These are phyloP conservation scores for Rhododendron kiyosumense DNA, from an alignment of 148 eudicot species.

Conservation along the genomic window DNA sequence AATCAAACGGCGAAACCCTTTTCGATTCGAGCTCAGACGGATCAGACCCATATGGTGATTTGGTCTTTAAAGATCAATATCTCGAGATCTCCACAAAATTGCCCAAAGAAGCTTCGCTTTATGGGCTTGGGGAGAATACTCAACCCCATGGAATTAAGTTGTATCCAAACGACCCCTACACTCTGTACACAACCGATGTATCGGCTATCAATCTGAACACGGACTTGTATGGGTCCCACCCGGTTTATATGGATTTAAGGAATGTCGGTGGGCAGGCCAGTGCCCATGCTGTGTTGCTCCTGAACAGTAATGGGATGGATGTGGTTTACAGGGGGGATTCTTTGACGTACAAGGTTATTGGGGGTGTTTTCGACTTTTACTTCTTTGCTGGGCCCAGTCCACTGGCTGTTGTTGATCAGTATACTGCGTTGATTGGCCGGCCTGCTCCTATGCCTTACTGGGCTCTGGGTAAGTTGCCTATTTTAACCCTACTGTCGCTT, in stretches of 20 bases:
- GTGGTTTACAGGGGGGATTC: conserved; percentile 70
- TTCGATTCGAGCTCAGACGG: conserved; percentile 46
- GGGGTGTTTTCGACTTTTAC: conserved; percentile 91
- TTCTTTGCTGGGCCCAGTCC: conserved; percentile 85
- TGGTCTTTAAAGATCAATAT: conserved; percentile 88
- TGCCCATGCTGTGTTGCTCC: conserved; percentile 69
- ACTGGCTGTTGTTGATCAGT: conserved; percentile 81
- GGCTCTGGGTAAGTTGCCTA: conserved; percentile 61
- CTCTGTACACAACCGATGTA: conserved; percentile 61
- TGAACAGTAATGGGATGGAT: conserved; percentile 98
- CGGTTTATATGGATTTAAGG: conserved; percentile 93
- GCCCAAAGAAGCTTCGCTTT: conserved; percentile 72
- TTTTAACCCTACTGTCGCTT: background rate
- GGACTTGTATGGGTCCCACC: conserved; percentile 92
- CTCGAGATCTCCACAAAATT: conserved; percentile 70
- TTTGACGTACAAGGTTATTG: conserved; percentile 88
- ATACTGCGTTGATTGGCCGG: conserved; percentile 76
- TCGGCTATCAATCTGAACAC: conserved; percentile 79
- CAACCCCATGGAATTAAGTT: conserved; percentile 86
- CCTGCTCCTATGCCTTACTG: conserved; percentile 99
- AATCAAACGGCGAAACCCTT: conserved; percentile 70
- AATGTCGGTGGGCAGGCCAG: conserved; percentile 48
- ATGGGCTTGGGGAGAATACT: conserved; percentile 86
- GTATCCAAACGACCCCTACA: conserved; percentile 79
- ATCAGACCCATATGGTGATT: conserved; percentile 42